Evolutionary conservation across 352 stramenopile genomes (phyloP).

Genomic region (Elongisporangium prolatum): DNA sequence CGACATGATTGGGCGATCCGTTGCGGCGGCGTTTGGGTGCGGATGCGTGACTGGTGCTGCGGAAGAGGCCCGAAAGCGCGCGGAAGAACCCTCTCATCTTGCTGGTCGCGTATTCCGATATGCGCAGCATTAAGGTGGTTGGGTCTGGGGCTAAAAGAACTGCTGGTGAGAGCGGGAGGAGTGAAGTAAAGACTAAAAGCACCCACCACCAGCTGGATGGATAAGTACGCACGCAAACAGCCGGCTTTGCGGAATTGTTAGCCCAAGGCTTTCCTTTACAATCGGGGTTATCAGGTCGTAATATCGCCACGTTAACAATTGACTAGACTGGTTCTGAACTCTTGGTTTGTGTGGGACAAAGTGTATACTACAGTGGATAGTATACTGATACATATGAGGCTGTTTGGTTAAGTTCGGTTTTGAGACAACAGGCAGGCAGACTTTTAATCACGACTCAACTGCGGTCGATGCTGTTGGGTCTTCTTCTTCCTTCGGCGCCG

Average conservation of each 20-base stretch:
- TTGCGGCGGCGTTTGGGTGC: slow-evolving; percentile 8
- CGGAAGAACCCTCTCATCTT: neutral
- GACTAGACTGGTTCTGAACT: neutral
- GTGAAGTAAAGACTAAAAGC: neutral
- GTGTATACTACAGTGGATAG: neutral
- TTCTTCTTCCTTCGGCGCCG: neutral
- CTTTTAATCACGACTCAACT: neutral
- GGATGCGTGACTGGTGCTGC: slow-evolving; percentile 15
- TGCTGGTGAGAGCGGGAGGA: neutral
- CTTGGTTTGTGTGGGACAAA: neutral
- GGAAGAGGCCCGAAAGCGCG: neutral
- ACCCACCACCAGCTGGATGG: neutral
- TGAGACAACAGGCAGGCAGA: neutral
- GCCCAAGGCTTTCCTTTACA: neutral
- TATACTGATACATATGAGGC: neutral
- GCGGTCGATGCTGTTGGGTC: neutral
- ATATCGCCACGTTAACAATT: neutral
- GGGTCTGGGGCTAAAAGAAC: neutral
- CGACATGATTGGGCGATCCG: neutral
- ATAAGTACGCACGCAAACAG: neutral
- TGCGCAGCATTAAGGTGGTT: neutral
- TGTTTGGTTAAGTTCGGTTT: neutral
- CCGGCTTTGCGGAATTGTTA: neutral
- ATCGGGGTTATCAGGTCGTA: neutral
- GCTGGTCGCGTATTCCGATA: neutral